A percentile compares a stretch with the other conserved stretches of the same genome.
These are phyloP conservation scores for Ceratocystis papillata DNA, from an alignment of 2,329 filamentous ascomycete genomes.

Conservation along the genomic window DNA sequence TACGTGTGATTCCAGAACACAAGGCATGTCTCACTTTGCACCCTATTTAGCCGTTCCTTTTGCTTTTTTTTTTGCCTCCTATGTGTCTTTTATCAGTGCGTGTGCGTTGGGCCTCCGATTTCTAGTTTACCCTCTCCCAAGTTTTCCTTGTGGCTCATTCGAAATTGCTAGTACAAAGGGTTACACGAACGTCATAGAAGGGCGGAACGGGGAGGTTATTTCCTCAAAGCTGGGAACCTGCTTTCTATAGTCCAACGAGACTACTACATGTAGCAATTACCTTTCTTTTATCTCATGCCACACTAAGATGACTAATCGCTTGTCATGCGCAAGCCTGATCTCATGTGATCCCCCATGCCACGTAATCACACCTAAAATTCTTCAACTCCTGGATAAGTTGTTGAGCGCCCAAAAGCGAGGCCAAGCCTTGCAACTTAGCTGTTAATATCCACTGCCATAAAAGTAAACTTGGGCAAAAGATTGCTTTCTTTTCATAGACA, in stretches of 20 bases:
- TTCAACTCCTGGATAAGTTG: too few relatives aligned
- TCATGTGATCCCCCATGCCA: too few relatives aligned
- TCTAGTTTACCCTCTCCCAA: neutral
- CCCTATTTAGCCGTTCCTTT: too few relatives aligned
- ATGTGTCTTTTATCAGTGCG: neutral
- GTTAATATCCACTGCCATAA: too few relatives aligned
- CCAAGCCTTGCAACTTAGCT: too few relatives aligned
- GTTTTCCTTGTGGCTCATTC: neutral
- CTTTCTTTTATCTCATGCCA: neutral
- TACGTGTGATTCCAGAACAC: neutral
- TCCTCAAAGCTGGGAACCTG: neutral
- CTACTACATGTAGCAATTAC: neutral
- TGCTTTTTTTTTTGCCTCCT: neutral
- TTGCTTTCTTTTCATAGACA: too few relatives aligned
- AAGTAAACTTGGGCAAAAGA: too few relatives aligned
- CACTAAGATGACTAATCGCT: neutral
- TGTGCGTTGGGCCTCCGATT: neutral
- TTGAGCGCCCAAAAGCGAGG: too few relatives aligned
- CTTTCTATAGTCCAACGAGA: neutral
- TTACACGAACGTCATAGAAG: neutral
- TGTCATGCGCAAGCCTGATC: neutral
- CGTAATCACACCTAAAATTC: too few relatives aligned
- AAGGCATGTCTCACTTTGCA: neutral
- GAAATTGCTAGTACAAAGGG: neutral
- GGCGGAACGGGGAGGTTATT: neutral